Evolutionary conservation across 2,329 filamentous ascomycete genomes (phyloP), one percentile per base, ranked within the genome.

Genomic region (Botrytis fragariae): DNA sequence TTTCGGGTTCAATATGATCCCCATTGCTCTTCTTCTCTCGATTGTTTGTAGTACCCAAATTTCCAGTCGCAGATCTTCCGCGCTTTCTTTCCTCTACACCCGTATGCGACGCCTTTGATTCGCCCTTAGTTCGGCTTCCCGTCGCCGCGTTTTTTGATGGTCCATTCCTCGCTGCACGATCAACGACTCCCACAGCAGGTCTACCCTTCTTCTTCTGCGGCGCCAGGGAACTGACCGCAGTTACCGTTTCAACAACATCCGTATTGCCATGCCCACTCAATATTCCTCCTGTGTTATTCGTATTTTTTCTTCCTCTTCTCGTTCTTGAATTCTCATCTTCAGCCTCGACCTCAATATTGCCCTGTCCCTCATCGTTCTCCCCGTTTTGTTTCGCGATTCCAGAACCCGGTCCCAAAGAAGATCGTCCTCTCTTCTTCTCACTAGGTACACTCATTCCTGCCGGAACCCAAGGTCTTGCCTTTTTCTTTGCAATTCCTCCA

Each of bases 151-250:
- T 51, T 44, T 2, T 42, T 42, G 18, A 35, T 45, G 6, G 16
- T 3, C 25, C 39, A 12, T 57, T 25, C 22, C 39, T 18, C 10
- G 8, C 54, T 32, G 18, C 20, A 37, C 18, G 25, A 65, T 65
- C 39, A 18, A 48, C 68, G 9, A 51, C 37, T 32, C 59, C 32
- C 0, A 61, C 20, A 32, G 72, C 12, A 51, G 61, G 59, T 60
- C 39, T 67, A 32, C 45, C 67, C 35, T 29, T 45, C 25, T 69
- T 75, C 71, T 63, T 67, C 20, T 60, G 54, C 18, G 48, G 65
- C 3, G 65, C 65, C 18, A 69, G 29, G 39, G 65, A 57, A 68
- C 70, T 72, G 37, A 68, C 39, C 10, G 51, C 62, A 42, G 64
- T 57, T 16, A 57, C 51, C 3, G 62, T 72, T 37, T 72, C 70